Evolutionary conservation across 2,329 filamentous ascomycete genomes (phyloP).

Genomic region (Neofusicoccum parvum): DNA sequence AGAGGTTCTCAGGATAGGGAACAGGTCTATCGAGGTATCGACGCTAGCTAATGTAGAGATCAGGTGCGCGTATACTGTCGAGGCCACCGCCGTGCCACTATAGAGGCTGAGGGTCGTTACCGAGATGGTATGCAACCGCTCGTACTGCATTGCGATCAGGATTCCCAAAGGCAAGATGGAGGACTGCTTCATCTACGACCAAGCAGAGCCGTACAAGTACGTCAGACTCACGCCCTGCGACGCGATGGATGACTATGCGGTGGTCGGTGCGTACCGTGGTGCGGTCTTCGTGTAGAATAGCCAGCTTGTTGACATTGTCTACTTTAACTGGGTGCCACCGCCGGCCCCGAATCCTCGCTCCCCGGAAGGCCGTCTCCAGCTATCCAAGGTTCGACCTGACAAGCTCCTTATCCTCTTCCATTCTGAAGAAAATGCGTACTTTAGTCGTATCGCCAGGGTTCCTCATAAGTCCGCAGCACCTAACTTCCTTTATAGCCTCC

Average conservation of each 20-base stretch:
- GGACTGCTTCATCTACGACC: constrained; percentile 60
- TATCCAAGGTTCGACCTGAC: background rate
- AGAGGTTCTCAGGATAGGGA: constrained; percentile 47
- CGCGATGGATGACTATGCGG: constrained; percentile 56
- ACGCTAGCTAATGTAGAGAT: constrained; percentile 53
- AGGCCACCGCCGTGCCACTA: constrained; percentile 59
- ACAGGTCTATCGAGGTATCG: constrained; percentile 50
- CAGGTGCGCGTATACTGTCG: constrained; percentile 52
- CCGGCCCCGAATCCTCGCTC: background rate
- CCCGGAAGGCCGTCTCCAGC: background rate
- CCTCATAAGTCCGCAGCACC: background rate
- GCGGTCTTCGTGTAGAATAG: background rate
- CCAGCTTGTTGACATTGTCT: background rate
- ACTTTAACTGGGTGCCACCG: background rate
- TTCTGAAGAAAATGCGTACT: background rate
- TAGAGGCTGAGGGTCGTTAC: constrained; percentile 58
- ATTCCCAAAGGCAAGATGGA: constrained; percentile 56
- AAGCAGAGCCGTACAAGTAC: constrained; percentile 59
- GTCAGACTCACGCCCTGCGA: constrained; percentile 57
- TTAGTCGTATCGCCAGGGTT: background rate
- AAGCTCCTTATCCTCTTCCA: background rate
- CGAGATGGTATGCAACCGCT: constrained; percentile 57
- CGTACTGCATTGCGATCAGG: constrained; percentile 60
- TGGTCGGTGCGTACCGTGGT: constrained; percentile 48
- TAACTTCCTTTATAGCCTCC: background rate